These are phyloP conservation scores for Leishmania gerbilli DNA, from an alignment of 208 protist species.

Conservation along the genomic window DNA sequence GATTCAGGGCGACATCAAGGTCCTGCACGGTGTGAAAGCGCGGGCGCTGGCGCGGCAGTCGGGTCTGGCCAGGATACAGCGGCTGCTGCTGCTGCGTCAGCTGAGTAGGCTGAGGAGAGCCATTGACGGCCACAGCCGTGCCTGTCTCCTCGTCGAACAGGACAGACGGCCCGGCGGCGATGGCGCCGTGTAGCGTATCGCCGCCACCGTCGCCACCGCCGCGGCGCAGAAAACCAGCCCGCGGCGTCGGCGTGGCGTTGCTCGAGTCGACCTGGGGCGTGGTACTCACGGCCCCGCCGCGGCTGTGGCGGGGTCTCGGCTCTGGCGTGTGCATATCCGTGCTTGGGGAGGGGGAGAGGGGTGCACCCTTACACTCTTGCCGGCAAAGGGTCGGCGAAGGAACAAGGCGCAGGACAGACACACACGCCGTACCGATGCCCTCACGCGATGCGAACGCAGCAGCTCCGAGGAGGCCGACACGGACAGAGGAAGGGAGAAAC, in stretches of 20 bases:
- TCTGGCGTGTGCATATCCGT: conserved; percentile 28
- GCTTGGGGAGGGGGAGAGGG: not conserved
- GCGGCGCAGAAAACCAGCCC: conserved; percentile 21
- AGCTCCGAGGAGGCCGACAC: not conserved
- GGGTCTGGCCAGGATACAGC: conserved; percentile 5
- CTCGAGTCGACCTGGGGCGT: conserved; percentile 5
- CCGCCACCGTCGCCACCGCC: not conserved
- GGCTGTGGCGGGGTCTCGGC: conserved; percentile 11
- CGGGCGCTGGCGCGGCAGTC: conserved; percentile 65
- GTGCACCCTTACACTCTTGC: not conserved
- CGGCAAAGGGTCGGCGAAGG: not conserved
- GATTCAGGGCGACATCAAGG: conserved; percentile 83
- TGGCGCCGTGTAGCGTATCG: conserved; percentile 17
- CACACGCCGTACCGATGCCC: not conserved
- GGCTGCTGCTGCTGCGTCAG: conserved; percentile 22
- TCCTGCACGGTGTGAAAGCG: conserved; percentile 87
- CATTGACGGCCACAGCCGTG: conserved; percentile 17
- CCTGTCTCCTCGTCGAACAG: conserved; percentile 56
- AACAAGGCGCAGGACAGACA: not conserved
- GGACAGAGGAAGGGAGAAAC: not conserved
- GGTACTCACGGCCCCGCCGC: conserved; percentile 7
- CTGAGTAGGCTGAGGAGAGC: conserved; percentile 49
- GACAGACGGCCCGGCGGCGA: conserved; percentile 58
- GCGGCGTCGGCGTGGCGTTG: conserved; percentile 13
- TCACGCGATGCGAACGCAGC: not conserved